Percentiles rank a stretch among this genome's conserved stretches.
Conservation (phyloP, 1,284 basidiomycete species). For the Heterobasidion occidentale region DNA sequence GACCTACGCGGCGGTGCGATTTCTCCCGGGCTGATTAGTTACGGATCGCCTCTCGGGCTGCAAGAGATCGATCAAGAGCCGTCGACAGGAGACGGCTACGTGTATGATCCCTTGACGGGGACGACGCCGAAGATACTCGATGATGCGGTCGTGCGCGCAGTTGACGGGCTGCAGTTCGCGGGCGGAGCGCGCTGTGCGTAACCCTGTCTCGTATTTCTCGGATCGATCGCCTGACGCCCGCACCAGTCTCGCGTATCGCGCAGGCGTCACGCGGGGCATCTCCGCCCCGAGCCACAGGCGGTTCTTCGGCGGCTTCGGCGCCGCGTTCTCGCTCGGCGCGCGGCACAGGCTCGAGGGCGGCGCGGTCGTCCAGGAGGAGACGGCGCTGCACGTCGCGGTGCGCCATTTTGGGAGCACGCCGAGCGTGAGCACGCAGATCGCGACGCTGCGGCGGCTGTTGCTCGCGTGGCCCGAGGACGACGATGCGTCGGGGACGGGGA, state of each 20-base stretch:
- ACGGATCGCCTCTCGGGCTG: constrained; percentile 52
- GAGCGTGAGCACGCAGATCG: constrained; percentile 60
- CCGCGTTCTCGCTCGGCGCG: constrained; percentile 38
- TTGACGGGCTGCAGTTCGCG: constrained; percentile 44
- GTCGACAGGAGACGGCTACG: constrained; percentile 59
- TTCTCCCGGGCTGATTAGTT: constrained; percentile 47
- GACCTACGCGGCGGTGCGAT: constrained; percentile 34
- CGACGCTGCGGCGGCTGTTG: constrained; percentile 56
- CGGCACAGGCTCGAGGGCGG: constrained; percentile 34
- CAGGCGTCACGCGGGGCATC: constrained; percentile 29
- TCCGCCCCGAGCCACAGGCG: constrained; percentile 35
- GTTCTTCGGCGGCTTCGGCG: constrained; percentile 42
- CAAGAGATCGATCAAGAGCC: constrained; percentile 54
- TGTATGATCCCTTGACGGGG: constrained; percentile 22
- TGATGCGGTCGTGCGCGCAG: constrained; percentile 35
- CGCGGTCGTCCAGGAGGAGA: constrained; percentile 41
- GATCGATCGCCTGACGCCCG: neutral
- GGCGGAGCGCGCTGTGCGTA: constrained; percentile 44
- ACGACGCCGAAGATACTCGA: constrained; percentile 23
- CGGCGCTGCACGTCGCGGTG: constrained; percentile 45
- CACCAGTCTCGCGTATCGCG: constrained; percentile 27
- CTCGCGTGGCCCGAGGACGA: constrained; percentile 33
- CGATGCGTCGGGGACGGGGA: constrained; percentile 15
- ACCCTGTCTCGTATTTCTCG: neutral
- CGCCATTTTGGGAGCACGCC: constrained; percentile 28